Conservation (phyloP, 2,329 filamentous ascomycete species). For the Colletotrichum somersetense region DNA sequence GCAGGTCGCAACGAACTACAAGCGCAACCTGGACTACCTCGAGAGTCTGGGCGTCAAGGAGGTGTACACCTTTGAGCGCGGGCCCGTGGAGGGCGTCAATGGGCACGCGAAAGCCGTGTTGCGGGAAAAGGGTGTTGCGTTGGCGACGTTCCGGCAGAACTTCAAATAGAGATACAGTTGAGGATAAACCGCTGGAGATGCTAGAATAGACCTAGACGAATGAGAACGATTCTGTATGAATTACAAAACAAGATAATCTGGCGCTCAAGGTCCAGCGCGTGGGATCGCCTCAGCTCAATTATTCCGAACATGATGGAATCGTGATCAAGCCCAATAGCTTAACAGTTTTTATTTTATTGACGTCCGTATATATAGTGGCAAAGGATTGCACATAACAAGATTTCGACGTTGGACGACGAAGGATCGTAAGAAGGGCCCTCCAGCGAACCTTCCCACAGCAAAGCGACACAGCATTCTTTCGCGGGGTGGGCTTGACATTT, state of each 20-base stretch:
- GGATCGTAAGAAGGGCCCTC: too few relatives aligned
- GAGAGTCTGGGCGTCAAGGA: constrained; percentile 72
- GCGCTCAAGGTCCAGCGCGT: not conserved
- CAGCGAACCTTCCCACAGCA: too few relatives aligned
- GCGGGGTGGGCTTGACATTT: too few relatives aligned
- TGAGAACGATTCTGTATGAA: not conserved
- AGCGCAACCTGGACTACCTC: constrained; percentile 77
- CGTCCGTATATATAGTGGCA: not conserved
- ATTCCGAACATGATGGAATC: not conserved
- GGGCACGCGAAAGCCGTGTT: constrained; percentile 53
- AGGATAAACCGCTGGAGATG: not conserved
- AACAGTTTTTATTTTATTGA: not conserved
- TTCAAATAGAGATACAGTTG: constrained; percentile 40
- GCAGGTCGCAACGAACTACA: constrained; percentile 90
- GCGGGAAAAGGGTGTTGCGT: constrained; percentile 57
- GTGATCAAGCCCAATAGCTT: not conserved
- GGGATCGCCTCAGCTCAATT: too few relatives aligned
- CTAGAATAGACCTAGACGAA: constrained; percentile 8
- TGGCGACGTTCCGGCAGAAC: constrained; percentile 55
- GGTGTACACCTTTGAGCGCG: constrained; percentile 68
- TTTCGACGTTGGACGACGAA: too few relatives aligned
- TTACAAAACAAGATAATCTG: not conserved
- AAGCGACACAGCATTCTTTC: too few relatives aligned
- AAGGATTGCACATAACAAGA: not conserved
- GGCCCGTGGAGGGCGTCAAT: constrained; percentile 46